Conservation (phyloP, 2,329 filamentous ascomycete species). For the Talaromyces sp. region DNA sequence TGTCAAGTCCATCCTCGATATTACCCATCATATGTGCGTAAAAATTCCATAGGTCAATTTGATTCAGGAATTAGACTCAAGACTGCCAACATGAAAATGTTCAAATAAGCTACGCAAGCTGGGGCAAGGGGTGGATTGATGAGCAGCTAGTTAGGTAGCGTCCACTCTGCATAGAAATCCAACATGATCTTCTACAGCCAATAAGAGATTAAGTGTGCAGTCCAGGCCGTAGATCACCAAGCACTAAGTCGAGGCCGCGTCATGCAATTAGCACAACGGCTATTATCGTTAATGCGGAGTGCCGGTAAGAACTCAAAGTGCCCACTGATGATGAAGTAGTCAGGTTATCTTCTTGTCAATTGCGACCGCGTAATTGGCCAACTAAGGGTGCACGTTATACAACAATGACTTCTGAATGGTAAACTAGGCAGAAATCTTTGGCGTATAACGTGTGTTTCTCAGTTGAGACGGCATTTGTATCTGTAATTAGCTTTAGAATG, state of each 20-base stretch:
- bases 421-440: background rate
- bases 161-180: background rate
- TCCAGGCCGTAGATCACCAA: background rate
- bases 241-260: background rate
- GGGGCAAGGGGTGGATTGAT: background rate
- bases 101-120: background rate
- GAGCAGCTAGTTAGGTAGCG: background rate
- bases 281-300: background rate
- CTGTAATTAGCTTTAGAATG: background rate
- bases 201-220: background rate
- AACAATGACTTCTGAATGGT: background rate
- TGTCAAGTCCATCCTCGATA: background rate
- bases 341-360: background rate
- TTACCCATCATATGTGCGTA: background rate
- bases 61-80: background rate
- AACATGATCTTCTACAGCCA: background rate
- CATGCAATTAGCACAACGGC: background rate
- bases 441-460: background rate
- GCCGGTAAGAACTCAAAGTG: background rate
- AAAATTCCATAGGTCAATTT: background rate
- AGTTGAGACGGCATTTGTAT: background rate
- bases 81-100: background rate
- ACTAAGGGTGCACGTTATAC: background rate
- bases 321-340: background rate
- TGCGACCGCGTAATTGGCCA: background rate